Percentiles rank a stretch among this genome's conserved stretches.
These are phyloP conservation scores for Gonapodya sp. DNA, from an alignment of 192 early-diverging fungal genomes.

Conservation along the genomic window DNA sequence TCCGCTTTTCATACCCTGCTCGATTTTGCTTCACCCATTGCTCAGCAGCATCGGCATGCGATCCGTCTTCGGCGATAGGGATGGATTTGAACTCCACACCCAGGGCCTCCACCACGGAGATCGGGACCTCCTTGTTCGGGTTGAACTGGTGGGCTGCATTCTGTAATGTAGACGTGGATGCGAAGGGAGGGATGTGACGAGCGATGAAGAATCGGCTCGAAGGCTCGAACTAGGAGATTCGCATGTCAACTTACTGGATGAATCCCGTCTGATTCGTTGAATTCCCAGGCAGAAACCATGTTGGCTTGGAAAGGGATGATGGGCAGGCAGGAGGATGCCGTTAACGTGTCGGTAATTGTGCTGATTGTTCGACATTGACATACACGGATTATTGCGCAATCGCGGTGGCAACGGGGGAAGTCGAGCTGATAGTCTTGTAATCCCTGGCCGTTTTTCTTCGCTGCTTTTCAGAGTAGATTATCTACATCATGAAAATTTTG, in stretches of 20 bases:
- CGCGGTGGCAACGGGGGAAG: background rate
- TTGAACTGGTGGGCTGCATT: background rate
- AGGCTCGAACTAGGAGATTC: background rate
- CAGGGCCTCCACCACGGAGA: background rate
- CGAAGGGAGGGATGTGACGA: background rate
- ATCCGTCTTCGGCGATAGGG: background rate
- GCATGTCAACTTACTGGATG: background rate
- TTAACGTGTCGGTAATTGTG: background rate
- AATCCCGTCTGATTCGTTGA: constrained; percentile 4
- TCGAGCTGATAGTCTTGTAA: too few relatives aligned
- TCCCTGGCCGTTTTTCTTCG: too few relatives aligned
- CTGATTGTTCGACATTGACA: background rate
- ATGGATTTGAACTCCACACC: background rate
- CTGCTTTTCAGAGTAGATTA: too few relatives aligned
- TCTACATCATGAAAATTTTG: too few relatives aligned
- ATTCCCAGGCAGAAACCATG: constrained; percentile 1
- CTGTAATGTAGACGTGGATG: background rate
- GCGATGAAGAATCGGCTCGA: background rate
- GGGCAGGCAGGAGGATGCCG: background rate
- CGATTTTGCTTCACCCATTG: background rate
- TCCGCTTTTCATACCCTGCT: background rate
- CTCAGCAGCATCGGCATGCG: constrained; percentile 3
- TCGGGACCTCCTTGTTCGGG: background rate
- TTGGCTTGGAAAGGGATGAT: background rate
- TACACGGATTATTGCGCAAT: background rate